Base-by-base conservation (phyloP, 495 filamentous ascomycete species). In the Penicillium subrubescens region DNA sequence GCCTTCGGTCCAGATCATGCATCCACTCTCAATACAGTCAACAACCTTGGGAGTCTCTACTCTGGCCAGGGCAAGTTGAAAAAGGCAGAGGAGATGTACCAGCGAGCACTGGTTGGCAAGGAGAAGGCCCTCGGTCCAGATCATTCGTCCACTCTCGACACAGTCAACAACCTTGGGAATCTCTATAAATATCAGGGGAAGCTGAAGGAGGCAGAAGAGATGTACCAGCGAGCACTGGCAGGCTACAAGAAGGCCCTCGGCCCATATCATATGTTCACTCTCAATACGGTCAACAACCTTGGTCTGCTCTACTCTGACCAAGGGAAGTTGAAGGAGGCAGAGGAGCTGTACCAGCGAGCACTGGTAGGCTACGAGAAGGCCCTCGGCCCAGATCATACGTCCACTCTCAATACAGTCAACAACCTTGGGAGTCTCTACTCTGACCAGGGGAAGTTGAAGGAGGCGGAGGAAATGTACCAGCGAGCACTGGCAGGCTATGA, bases 381-480 rank as follows among this genome's bases (percentile, higher is more conserved):
- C 66, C 61, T 60, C 0, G 44, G 67, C 61, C 61, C 72, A 67
- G 62, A 75, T 67, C 65, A 77, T 58, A 68, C 56, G 31, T 75
- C 69, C 27, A 81, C 76, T 34, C 64, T 74, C 5, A 8, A 60
- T 21, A 72, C 64, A 39, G 60, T 77, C 51, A 67, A 77, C 57
- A 78, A 80, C 63, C 67, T 83, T 67, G 72, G 67, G 0, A n/a
- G 0, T 63, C 70, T 82, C 60, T 81, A 77, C 61, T 0, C 0
- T 0, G 19, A 73, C 46, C 75, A 79, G 59, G 75, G 73, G n/a
- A 79, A 77, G 69, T 62, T 77, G 61, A 52, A 66, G 1, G 67
- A 81, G 66, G 75, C 80, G 63, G 77, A 81, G 64, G 50, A 71
- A 53, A 74, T 78, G 64, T 80, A 75, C 61, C 50, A 65, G 54